Evolutionary conservation across 2,329 filamentous ascomycete species (phyloP).

Genomic region (Fusarium sp.): DNA sequence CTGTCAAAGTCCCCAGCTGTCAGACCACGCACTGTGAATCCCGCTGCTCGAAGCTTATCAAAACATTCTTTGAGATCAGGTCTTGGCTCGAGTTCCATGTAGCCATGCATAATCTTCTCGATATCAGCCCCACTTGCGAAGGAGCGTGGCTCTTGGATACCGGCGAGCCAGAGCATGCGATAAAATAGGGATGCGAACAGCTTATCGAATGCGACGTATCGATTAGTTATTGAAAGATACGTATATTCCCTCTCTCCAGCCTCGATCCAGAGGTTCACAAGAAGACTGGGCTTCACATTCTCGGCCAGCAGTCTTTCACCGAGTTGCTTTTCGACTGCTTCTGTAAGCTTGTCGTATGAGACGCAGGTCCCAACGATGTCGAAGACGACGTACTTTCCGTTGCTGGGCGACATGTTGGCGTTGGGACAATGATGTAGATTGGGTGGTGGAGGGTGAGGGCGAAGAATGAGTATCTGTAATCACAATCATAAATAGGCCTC

Average conservation of each 20-base stretch:
- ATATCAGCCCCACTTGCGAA: conserved; percentile 56
- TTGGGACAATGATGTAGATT: not conserved
- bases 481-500: not conserved
- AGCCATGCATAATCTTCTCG: conserved; percentile 47
- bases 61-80: conserved; percentile 25
- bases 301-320: conserved; percentile 52
- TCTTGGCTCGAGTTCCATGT: conserved; percentile 1
- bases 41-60: conserved; percentile 22
- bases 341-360: conserved; percentile 32
- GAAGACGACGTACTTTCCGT: conserved; percentile 25
- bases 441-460: not conserved
- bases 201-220: conserved; percentile 54
- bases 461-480: not conserved
- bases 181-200: conserved; percentile 59
- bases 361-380: conserved; percentile 33
- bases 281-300: conserved; percentile 53
- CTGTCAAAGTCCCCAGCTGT: conserved; percentile 27
- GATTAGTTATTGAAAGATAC: conserved; percentile 56
- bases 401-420: not conserved
- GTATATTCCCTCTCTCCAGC: conserved; percentile 60
- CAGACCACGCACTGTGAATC: conserved; percentile 27
- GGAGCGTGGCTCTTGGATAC: conserved; percentile 53
- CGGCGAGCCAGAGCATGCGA: conserved; percentile 56
- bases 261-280: conserved; percentile 59
- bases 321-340: conserved; percentile 52